Evolutionary conservation across 2,329 filamentous ascomycete genomes (phyloP).

Genomic region (Escovopsis weberi): DNA sequence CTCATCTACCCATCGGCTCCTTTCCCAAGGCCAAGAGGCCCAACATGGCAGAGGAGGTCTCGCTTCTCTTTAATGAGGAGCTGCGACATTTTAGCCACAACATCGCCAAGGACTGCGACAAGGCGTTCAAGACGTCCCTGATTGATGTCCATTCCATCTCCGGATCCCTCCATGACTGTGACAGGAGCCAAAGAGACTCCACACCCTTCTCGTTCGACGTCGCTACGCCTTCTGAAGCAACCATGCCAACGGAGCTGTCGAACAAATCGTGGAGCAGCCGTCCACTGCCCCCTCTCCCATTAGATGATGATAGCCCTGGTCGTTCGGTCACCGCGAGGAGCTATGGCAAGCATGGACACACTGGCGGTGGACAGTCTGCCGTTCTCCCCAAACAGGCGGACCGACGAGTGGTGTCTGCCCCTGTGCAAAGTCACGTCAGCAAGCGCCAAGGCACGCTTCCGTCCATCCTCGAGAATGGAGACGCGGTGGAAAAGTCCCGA

Average conservation of each 20-base stretch:
- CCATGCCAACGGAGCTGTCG: conserved; percentile 16
- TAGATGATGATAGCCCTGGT: conserved; percentile 11
- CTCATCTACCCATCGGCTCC: conserved; percentile 11
- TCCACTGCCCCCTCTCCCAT: conserved; percentile 36
- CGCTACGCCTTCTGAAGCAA: conserved; percentile 16
- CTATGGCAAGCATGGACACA: conserved; percentile 7
- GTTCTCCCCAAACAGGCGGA: conserved; percentile 22
- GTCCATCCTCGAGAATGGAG: conserved; percentile 32
- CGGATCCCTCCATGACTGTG: conserved; percentile 18
- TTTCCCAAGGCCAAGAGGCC: conserved; percentile 13
- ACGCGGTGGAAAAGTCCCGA: conserved; percentile 23
- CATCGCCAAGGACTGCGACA: conserved; percentile 80
- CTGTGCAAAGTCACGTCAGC: conserved; percentile 27
- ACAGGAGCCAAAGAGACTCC: conserved; percentile 18
- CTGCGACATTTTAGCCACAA: conserved; percentile 71
- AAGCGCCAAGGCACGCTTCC: conserved; percentile 28
- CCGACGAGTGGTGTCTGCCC: conserved; percentile 36
- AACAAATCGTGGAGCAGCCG: conserved; percentile 30
- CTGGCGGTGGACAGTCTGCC: conserved; percentile 2
- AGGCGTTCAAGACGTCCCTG: conserved; percentile 65
- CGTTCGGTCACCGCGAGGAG: conserved; percentile 13
- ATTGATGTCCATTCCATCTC: conserved; percentile 25
- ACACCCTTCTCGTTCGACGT: conserved; percentile 30
- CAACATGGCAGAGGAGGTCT: conserved; percentile 12
- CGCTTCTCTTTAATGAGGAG: conserved; percentile 50